phyloP scores from a whole-genome alignment of 176 grass and related monocot species.

The Carex cristatella region DNA sequence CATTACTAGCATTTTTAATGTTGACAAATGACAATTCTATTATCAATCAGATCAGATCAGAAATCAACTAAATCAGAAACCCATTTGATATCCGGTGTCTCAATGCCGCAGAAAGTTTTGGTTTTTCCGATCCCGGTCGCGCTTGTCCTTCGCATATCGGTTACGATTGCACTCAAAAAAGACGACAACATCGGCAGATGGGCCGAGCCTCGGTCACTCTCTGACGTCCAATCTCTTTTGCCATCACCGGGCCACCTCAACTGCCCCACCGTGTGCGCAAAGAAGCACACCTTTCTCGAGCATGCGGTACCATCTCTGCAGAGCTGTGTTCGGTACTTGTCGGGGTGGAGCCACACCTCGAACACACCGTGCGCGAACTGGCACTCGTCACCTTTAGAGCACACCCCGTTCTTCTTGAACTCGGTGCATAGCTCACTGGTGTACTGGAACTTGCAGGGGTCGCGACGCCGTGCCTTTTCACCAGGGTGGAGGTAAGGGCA shows the following conservation, averaged over 20 bases:
- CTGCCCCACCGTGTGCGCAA: neutral
- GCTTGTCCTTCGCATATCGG: neutral
- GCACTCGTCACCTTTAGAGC: neutral
- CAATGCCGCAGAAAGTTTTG: neutral
- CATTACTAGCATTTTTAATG: neutral
- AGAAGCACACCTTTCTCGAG: slow-evolving; percentile 12
- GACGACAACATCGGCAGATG: neutral
- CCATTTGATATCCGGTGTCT: slow-evolving; percentile 14
- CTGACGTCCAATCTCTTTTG: neutral
- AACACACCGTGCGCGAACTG: slow-evolving; percentile 4
- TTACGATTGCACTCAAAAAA: neutral
- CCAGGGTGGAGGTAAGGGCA: slow-evolving; percentile 1
- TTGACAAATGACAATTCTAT: neutral
- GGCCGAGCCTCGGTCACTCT: neutral
- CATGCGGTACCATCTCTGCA: neutral
- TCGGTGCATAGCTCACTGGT: neutral
- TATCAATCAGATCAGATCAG: neutral
- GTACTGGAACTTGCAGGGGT: neutral
- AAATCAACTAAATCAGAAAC: slow-evolving; percentile 27
- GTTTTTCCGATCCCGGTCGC: neutral
- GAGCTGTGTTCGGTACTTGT: neutral
- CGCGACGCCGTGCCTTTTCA: slow-evolving; percentile 10
- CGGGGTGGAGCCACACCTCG: slow-evolving; percentile 7
- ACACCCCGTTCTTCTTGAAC: slow-evolving; percentile 7
- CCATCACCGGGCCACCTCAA: neutral